Evolutionary conservation across 179 eudicot species (phyloP).

Genomic region (Spergularia azorica): DNA sequence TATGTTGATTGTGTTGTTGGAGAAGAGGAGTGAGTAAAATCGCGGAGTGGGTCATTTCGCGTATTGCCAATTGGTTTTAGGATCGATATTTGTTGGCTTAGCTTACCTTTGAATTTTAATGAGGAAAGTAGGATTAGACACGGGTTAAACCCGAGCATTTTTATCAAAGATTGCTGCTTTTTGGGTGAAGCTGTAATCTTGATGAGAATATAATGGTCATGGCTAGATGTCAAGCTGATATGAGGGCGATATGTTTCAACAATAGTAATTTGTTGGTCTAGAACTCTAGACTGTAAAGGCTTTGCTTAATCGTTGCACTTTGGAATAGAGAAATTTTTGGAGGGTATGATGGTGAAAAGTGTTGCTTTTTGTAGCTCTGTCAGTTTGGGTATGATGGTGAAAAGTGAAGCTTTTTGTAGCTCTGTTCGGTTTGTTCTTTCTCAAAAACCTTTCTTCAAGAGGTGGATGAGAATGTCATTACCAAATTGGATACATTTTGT

Average conservation of each 20-base stretch:
- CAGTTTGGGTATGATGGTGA: too few relatives aligned
- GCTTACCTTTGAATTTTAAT: not conserved
- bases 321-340: not conserved
- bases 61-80: not conserved
- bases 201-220: not conserved
- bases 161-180: not conserved
- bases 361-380: too few relatives aligned
- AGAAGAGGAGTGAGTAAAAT: too few relatives aligned
- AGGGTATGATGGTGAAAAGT: not conserved
- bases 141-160: not conserved
- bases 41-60: not conserved
- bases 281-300: not conserved
- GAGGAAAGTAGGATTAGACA: not conserved
- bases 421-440: not conserved
- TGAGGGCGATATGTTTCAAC: not conserved
- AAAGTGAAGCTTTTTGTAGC: too few relatives aligned
- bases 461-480: not conserved
- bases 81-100: not conserved
- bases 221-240: not conserved
- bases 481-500: not conserved
- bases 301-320: not conserved
- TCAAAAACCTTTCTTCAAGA: not conserved
- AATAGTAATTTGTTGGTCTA: not conserved
- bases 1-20: too few relatives aligned
- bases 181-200: not conserved